These are phyloP conservation scores for Zygoascus hellenicus DNA, from an alignment of 1,139 yeast genomes.

Conservation along the genomic window DNA sequence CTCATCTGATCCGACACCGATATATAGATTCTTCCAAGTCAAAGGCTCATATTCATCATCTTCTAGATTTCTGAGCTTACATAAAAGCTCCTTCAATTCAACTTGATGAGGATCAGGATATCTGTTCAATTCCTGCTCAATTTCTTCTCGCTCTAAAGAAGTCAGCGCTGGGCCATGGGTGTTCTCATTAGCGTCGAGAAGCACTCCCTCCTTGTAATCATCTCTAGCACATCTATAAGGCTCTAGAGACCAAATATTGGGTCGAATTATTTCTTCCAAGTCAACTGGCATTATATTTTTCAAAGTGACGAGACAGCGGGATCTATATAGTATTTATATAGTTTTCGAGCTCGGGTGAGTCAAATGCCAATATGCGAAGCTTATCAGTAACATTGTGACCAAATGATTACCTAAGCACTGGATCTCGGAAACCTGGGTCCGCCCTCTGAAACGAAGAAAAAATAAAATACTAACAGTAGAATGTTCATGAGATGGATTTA, in stretches of 20 bases:
- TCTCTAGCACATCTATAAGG: constrained; percentile 97
- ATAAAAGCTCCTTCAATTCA: constrained; percentile 66
- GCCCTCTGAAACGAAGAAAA: too few relatives aligned
- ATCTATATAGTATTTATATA: too few relatives aligned
- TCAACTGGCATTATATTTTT: constrained; percentile 37
- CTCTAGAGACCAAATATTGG: constrained; percentile 71
- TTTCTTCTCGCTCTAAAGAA: constrained; percentile 36
- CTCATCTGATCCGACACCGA: constrained; percentile 98
- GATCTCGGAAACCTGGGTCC: too few relatives aligned
- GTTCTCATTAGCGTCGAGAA: constrained; percentile 93
- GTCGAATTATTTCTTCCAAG: constrained; percentile 61
- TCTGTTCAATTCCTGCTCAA: constrained; percentile 56
- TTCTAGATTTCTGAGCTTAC: constrained; percentile 59
- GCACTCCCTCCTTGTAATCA: constrained; percentile 77
- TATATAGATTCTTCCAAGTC: constrained; percentile 64
- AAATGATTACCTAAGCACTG: too few relatives aligned
- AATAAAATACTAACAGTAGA: too few relatives aligned
- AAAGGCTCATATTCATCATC: constrained; percentile 33
- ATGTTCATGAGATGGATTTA: too few relatives aligned
- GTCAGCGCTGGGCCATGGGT: constrained; percentile 81
- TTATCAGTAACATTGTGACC: too few relatives aligned
- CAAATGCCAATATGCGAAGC: too few relatives aligned
- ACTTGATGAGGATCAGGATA: constrained; percentile 96
- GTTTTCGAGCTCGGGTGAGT: too few relatives aligned
- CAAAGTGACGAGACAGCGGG: too few relatives aligned